A percentile compares a stretch with the other conserved stretches of the same genome.
These are phyloP conservation scores for Alternaria dauci DNA, from an alignment of 2,329 filamentous ascomycete species.

Conservation along the genomic window DNA sequence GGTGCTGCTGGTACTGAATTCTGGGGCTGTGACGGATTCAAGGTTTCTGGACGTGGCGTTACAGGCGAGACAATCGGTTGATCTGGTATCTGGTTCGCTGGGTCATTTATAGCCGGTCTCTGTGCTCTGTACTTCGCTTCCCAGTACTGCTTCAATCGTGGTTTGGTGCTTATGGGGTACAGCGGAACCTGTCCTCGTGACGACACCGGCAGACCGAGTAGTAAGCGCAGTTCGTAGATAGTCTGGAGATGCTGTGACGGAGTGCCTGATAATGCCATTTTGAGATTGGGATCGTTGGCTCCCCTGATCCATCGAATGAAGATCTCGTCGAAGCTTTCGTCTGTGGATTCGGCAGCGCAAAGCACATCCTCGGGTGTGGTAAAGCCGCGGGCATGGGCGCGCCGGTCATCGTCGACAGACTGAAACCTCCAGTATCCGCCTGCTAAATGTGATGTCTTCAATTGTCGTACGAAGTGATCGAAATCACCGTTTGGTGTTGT, in stretches of 20 bases:
- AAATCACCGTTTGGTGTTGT: slow-evolving; percentile 18
- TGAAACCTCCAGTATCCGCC: slow-evolving; percentile 31
- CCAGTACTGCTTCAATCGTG: slow-evolving; percentile 15
- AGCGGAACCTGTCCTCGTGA: slow-evolving; percentile 22
- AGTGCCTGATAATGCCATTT: slow-evolving; percentile 10
- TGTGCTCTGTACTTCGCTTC: neutral
- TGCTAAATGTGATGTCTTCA: slow-evolving; percentile 6
- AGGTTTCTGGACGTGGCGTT: neutral
- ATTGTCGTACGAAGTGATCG: slow-evolving; percentile 11
- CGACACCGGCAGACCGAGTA: slow-evolving; percentile 21
- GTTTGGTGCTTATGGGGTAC: slow-evolving; percentile 19
- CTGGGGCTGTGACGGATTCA: neutral
- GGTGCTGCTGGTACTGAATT: too few species aligned
- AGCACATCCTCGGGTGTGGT: slow-evolving; percentile 27
- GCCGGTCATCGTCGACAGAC: slow-evolving; percentile 21
- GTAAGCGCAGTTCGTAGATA: slow-evolving; percentile 21
- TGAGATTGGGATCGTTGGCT: slow-evolving; percentile 7
- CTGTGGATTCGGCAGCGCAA: slow-evolving; percentile 16
- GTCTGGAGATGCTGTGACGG: slow-evolving; percentile 20
- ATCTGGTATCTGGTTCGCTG: neutral
- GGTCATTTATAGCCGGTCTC: neutral
- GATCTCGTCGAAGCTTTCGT: slow-evolving; percentile 22
- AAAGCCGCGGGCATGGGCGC: slow-evolving; percentile 21
- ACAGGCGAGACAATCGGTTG: neutral
- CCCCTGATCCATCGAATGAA: slow-evolving; percentile 28